phyloP scores from a whole-genome alignment of 371 early-diverging fungal species.

The Circinella umbellata region DNA sequence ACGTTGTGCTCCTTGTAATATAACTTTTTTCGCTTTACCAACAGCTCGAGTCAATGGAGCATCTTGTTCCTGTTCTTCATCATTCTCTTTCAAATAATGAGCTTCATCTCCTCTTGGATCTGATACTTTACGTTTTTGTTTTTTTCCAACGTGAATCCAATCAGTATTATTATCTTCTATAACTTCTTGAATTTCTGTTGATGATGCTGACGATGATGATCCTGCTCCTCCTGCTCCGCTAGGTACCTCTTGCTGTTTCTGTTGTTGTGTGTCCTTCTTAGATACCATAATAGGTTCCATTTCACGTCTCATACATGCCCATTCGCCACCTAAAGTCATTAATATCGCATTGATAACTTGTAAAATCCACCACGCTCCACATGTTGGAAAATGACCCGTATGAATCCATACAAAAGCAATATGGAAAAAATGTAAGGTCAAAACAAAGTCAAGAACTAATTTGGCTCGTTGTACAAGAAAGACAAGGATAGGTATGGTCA shows the following conservation, averaged over 20 bases:
- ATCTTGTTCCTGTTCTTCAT: slow-evolving; percentile 24
- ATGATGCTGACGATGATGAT: slow-evolving; percentile 8
- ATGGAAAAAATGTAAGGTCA: slow-evolving; percentile 78
- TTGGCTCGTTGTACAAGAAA: slow-evolving; percentile 80
- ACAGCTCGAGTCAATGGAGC: slow-evolving; percentile 42
- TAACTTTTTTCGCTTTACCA: slow-evolving; percentile 38
- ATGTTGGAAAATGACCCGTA: slow-evolving; percentile 61
- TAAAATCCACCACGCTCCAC: slow-evolving; percentile 75
- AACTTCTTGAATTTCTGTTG: slow-evolving; percentile 1
- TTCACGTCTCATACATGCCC: slow-evolving; percentile 82
- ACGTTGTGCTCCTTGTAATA: slow-evolving; percentile 25
- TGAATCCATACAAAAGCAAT: slow-evolving; percentile 64
- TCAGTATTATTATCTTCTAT: slow-evolving; percentile 10
- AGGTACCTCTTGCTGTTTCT: slow-evolving; percentile 16
- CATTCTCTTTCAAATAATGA: slow-evolving; percentile 13
- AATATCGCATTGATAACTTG: slow-evolving; percentile 56
- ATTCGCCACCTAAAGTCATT: slow-evolving; percentile 81
- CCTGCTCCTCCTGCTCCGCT: neutral
- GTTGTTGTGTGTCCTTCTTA: slow-evolving; percentile 12
- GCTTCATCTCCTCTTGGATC: slow-evolving; percentile 16
- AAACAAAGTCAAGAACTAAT: slow-evolving; percentile 81
- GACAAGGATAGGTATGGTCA: slow-evolving; percentile 57
- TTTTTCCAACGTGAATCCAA: slow-evolving; percentile 21
- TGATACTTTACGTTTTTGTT: slow-evolving; percentile 21
- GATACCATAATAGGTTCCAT: slow-evolving; percentile 78